A percentile compares a stretch with the other conserved stretches of the same genome.
Evolutionary conservation across 2,329 filamentous ascomycete species (phyloP).

Genomic region (Geosmithia morbida): DNA sequence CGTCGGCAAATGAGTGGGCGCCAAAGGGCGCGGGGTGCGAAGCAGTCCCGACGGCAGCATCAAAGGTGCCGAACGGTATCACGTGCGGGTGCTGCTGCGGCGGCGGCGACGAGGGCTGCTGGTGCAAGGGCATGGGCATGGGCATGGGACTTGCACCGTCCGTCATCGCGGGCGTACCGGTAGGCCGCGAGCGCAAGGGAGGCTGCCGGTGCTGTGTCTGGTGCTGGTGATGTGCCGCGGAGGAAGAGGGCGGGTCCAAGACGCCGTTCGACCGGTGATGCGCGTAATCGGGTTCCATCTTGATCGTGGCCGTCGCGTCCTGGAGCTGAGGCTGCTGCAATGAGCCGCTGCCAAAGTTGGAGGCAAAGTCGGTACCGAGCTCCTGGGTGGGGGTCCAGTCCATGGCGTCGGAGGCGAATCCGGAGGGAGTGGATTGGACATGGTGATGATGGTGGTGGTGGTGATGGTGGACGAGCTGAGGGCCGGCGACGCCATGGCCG

Average conservation of each 20-base stretch:
- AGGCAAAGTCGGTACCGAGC: constrained; percentile 1
- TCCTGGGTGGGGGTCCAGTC: constrained; percentile 21
- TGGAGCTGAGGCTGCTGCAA: background rate
- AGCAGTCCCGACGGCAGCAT: constrained; percentile 1
- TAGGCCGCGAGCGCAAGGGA: constrained; percentile 19
- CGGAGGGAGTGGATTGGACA: background rate
- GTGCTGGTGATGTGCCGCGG: background rate
- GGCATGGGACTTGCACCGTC: constrained; percentile 11
- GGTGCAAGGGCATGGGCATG: constrained; percentile 6
- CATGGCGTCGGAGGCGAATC: constrained; percentile 11
- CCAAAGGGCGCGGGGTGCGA: constrained; percentile 1
- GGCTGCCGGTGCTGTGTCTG: constrained; percentile 13
- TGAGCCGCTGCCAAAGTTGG: background rate
- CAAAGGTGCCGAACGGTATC: constrained; percentile 13
- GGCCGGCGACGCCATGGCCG: background rate
- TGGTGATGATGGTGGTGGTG: background rate
- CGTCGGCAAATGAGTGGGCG: constrained; percentile 1
- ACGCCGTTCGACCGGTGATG: background rate
- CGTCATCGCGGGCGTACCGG: constrained; percentile 11
- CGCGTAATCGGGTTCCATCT: constrained; percentile 6
- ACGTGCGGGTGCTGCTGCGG: background rate
- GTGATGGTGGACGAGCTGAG: background rate
- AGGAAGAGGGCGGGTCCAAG: background rate
- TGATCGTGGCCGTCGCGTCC: constrained; percentile 7
- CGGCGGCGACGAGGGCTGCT: constrained; percentile 9